Conservation (phyloP, 768 basidiomycete species). For the Termitomyces heimii region DNA sequence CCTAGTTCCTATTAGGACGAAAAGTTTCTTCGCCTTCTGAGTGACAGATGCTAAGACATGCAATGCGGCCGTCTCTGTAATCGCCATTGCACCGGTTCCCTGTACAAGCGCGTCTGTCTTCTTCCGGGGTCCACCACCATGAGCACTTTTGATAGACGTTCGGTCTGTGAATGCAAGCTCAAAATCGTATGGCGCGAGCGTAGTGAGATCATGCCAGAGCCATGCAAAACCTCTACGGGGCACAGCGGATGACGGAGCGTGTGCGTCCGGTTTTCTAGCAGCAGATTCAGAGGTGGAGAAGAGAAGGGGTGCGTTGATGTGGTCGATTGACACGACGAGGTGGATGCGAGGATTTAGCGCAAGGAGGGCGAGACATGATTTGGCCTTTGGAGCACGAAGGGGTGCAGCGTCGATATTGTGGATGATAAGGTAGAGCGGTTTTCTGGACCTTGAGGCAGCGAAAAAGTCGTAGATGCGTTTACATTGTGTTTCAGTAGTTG, state of each 20-base stretch:
- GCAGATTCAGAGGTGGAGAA: constrained; percentile 69
- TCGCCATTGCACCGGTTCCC: constrained; percentile 26
- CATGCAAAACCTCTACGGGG: constrained; percentile 56
- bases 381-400: constrained; percentile 58
- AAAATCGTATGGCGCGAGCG: constrained; percentile 73
- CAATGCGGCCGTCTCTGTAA: constrained; percentile 73
- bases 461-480: constrained; percentile 65
- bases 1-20: constrained; percentile 58
- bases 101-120: constrained; percentile 24
- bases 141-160: constrained; percentile 54
- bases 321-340: constrained; percentile 81
- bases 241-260: constrained; percentile 8
- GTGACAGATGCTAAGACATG: constrained; percentile 88
- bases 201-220: constrained; percentile 90
- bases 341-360: constrained; percentile 74
- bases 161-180: constrained; percentile 68
- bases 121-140: constrained; percentile 32
- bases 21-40: constrained; percentile 79
- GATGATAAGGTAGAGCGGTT: constrained; percentile 60
- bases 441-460: constrained; percentile 23
- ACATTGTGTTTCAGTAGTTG: constrained; percentile 54
- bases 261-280: constrained; percentile 40
- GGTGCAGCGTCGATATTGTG: constrained; percentile 85
- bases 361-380: constrained; percentile 64
- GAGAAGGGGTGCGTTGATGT: constrained; percentile 77